Evolutionary conservation across 306 rosid genomes (phyloP).

Genomic region (Malus domestica): DNA sequence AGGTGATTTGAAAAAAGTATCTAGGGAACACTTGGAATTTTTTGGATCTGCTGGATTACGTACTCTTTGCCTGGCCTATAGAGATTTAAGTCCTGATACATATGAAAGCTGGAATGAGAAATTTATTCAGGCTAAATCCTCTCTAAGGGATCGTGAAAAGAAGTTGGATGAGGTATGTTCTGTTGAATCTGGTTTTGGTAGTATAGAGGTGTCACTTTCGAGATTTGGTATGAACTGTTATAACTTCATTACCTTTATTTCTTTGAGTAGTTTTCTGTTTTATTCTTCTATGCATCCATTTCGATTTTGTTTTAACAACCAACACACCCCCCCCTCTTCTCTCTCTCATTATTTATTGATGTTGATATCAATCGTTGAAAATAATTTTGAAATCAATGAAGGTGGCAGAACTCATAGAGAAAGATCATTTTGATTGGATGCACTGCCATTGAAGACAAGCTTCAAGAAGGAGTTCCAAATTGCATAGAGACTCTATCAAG

Average conservation of each 20-base stretch:
- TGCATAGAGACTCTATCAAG: conserved; percentile 88
- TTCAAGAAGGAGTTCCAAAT: conserved; percentile 97
- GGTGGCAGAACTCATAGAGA: conserved; percentile 94
- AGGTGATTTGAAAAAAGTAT: conserved; percentile 53
- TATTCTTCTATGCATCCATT: neutral
- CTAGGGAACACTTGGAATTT: conserved; percentile 71
- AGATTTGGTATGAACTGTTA: conserved; percentile 1
- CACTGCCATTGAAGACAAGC: conserved; percentile 98
- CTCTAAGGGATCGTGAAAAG: conserved; percentile 88
- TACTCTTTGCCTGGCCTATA: conserved; percentile 90
- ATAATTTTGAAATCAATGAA: conserved; percentile 31
- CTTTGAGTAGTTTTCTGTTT: neutral
- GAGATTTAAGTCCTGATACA: conserved; percentile 57
- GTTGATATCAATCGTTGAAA: neutral
- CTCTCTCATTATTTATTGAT: neutral
- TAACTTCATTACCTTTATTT: neutral
- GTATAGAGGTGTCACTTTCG: neutral
- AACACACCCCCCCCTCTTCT: neutral
- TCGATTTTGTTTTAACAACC: neutral
- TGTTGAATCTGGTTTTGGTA: neutral
- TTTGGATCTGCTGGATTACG: conserved; percentile 89
- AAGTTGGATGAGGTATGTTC: conserved; percentile 84
- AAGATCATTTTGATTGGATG: conserved; percentile 74
- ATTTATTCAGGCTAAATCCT: conserved; percentile 88
- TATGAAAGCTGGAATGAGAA: conserved; percentile 96